Evolutionary conservation across 495 filamentous ascomycete species (phyloP).

Genomic region (Penicillium fimorum): DNA sequence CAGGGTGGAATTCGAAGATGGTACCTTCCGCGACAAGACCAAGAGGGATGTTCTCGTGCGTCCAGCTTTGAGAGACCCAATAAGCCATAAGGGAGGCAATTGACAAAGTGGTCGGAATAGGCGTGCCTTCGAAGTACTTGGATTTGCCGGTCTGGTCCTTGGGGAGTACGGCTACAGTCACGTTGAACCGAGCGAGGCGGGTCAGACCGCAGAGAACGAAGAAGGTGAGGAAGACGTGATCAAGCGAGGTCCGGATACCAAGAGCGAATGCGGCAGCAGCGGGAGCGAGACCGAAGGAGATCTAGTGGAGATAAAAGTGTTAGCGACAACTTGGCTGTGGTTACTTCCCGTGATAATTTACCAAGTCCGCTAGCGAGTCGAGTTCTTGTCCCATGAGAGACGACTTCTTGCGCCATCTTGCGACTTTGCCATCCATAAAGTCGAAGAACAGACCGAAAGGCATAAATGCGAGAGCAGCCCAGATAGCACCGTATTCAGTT

Average conservation of each 20-base stretch:
- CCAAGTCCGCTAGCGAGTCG: constrained; percentile 94
- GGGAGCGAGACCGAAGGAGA: constrained; percentile 93
- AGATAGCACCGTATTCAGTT: constrained; percentile 62
- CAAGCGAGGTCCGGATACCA: constrained; percentile 80
- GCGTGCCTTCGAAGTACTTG: constrained; percentile 93
- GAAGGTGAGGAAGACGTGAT: constrained; percentile 80
- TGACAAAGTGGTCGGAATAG: constrained; percentile 83
- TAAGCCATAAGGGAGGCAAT: constrained; percentile 84
- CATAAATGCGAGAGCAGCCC: constrained; percentile 80
- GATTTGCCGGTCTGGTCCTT: constrained; percentile 91
- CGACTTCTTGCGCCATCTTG: constrained; percentile 92
- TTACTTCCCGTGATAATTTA: constrained; percentile 38
- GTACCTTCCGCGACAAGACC: constrained; percentile 66
- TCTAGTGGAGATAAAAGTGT: constrained; percentile 47
- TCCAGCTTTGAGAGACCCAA: constrained; percentile 80
- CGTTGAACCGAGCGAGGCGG: constrained; percentile 94
- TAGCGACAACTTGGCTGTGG: background rate
- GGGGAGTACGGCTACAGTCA: constrained; percentile 81
- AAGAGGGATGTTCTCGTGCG: constrained; percentile 69
- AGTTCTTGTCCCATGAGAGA: constrained; percentile 97
- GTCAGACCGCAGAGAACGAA: constrained; percentile 96
- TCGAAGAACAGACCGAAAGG: constrained; percentile 97
- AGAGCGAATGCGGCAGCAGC: constrained; percentile 85
- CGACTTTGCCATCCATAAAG: constrained; percentile 96
- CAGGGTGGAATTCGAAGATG: constrained; percentile 80